Evolutionary conservation across 2,329 filamentous ascomycete genomes (phyloP).

Genomic region (Seiridium unicorne): DNA sequence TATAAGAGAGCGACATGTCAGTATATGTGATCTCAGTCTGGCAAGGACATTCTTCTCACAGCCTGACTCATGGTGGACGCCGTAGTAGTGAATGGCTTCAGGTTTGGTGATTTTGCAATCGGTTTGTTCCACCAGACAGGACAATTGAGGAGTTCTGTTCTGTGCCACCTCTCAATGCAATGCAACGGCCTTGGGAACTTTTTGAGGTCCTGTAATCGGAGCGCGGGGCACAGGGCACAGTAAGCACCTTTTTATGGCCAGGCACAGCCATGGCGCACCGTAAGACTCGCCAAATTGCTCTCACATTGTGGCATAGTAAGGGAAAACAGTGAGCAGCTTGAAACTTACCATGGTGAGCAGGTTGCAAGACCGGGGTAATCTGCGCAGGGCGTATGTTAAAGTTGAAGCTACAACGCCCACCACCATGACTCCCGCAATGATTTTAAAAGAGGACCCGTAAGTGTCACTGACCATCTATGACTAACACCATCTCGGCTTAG

Average conservation of each 20-base stretch:
- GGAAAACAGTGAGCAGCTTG: not conserved
- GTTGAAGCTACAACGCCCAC: slow-evolving; percentile 1
- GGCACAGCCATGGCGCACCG: not conserved
- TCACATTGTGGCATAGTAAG: not conserved
- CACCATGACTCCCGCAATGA: not conserved
- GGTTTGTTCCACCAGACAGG: too few species aligned
- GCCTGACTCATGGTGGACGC: slow-evolving; percentile 21
- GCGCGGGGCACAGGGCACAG: slow-evolving; percentile 1
- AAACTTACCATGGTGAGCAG: slow-evolving; percentile 1
- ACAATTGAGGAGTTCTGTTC: too few species aligned
- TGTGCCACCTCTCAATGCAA: not conserved
- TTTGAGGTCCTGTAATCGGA: not conserved
- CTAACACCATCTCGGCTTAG: not conserved
- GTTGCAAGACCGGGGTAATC: not conserved
- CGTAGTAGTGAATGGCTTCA: not conserved
- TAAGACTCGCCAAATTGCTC: not conserved
- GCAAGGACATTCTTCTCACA: slow-evolving; percentile 14
- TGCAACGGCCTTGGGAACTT: not conserved
- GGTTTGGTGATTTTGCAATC: not conserved
- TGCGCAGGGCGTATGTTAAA: not conserved
- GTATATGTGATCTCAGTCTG: not conserved
- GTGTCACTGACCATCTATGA: not conserved
- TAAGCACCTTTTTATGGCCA: not conserved
- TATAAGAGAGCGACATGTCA: slow-evolving; percentile 17
- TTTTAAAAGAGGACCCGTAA: not conserved